Base-by-base conservation (phyloP, 2,329 filamentous ascomycete species). In the Ophiostoma populinum region DNA sequence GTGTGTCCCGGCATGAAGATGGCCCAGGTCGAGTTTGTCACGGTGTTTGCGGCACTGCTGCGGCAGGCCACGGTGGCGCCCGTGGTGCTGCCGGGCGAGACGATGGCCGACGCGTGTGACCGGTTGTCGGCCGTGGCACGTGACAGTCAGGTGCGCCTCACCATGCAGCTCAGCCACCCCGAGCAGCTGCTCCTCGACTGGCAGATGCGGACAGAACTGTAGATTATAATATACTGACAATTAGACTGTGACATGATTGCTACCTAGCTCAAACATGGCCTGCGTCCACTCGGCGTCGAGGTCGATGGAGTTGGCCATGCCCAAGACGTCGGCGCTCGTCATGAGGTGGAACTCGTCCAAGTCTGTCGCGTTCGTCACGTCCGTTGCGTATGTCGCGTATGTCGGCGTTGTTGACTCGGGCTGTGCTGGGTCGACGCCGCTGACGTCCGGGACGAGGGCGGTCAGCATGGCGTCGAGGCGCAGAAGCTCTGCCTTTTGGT, bases 1-100 rank as follows among this genome's bases (percentile, higher is more conserved):
- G 48, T 61, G 4, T 70, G 65, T 44, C 63, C 63, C 0, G 66
- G 65, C 1, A 55, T 61, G 51, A 67, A 67, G 44, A 63, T 70
- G 54, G 53, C 63, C 2, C 61, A 70, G 47, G 65, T 70, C 2
- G 66, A 70, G 46, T 67, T 69, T 45, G 56, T 59, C 4, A 57
- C 55, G 10, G 55, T 61, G 3, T 44, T 70, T 17, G 46, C 56
- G 38, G 53, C 53, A 2, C 42, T 65, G 10, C 49, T 63, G 21
- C 42, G 49, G 12, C 16, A 37, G 17, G 47, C 47, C 32, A 33
- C 41, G 4, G 36, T 47, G 32, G 36, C 47, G 40, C 38, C 47
- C 19, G 43, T 52, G 39, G 22, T 34, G 7, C 22, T 25, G 16
- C 25, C 36, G 1, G 45, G 42, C n/a, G 49, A 53, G 43, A 46